phyloP scores from a whole-genome alignment of 2,329 filamentous ascomycete species.

The Dothistroma pini region DNA sequence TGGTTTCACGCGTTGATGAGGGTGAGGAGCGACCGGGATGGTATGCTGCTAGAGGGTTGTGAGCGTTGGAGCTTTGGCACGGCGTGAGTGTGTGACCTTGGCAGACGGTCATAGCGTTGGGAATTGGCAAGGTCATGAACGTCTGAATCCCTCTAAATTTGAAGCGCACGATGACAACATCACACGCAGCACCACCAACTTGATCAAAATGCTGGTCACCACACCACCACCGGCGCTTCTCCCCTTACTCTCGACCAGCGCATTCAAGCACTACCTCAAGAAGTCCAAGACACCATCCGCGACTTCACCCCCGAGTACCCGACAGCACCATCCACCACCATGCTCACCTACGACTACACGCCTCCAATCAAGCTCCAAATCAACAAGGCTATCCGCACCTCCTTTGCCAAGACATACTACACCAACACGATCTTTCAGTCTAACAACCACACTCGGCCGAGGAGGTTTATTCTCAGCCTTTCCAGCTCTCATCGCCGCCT shows the following conservation, averaged over 20 bases:
- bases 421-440: neutral
- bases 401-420: neutral
- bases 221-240: neutral
- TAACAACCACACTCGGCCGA: neutral
- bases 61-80: too few species aligned
- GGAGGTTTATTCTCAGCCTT: neutral
- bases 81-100: too few species aligned
- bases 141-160: too few species aligned
- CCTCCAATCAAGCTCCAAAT: neutral
- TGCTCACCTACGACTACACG: neutral
- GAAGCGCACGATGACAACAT: neutral
- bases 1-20: too few species aligned
- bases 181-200: neutral
- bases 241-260: neutral
- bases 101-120: too few species aligned
- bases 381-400: neutral
- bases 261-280: slow-evolving; percentile 5
- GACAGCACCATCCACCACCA: neutral
- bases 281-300: slow-evolving; percentile 10
- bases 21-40: too few species aligned
- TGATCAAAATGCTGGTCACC: neutral
- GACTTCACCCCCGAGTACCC: neutral
- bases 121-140: too few species aligned
- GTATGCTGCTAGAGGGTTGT: too few species aligned
- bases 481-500: neutral